Evolutionary conservation across 2,329 filamentous ascomycete genomes (phyloP), one percentile per base, ranked within the genome.

Genomic region (Fusarium sp.): DNA sequence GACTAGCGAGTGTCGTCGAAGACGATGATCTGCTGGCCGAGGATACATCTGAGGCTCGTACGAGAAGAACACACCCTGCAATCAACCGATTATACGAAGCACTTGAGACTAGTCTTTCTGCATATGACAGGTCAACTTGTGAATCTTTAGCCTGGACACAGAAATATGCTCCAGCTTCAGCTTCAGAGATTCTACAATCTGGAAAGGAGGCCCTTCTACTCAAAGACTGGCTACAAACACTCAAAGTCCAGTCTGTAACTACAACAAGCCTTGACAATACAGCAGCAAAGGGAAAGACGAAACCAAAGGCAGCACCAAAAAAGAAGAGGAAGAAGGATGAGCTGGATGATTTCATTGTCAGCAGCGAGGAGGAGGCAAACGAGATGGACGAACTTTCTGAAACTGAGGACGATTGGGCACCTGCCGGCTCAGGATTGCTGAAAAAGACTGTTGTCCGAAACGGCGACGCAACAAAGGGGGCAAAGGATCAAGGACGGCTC

Each of bases 91-190:
- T 93, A 3, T 92, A 90, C 72, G 77, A 83, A 5, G 83, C 84
- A 1, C 84, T 98, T 31, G 80, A 84, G 43, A 84, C 83, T 2
- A 84, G 84, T 0, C 83, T 94, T 15, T 94, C 92, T 7, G 90
- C 94, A 1, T 98, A 94, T 74, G 96, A 99, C 77, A 86, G 82
- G 66, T 92, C 90, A 11, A 86, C 85, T 49, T 97, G 92, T 71
- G 95, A 98, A 75, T 84, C 83, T 3, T 80, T 86, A 28, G 80
- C 88, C 11, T 99, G 96, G 96, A 78, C 85, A 3, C 91, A 95
- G 39, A 98, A 98, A 75, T 97, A 98, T 79, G 88, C 92, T 1
- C 96, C 96, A 0, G 80, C 78, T 26, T 83, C 80, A 35, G 89
- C 93, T 4, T 82, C 83, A 6, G 89, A 95, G 60, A 90, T 98